Base-by-base conservation (phyloP, 495 filamentous ascomycete species). In the Penicillium subrubescens region DNA sequence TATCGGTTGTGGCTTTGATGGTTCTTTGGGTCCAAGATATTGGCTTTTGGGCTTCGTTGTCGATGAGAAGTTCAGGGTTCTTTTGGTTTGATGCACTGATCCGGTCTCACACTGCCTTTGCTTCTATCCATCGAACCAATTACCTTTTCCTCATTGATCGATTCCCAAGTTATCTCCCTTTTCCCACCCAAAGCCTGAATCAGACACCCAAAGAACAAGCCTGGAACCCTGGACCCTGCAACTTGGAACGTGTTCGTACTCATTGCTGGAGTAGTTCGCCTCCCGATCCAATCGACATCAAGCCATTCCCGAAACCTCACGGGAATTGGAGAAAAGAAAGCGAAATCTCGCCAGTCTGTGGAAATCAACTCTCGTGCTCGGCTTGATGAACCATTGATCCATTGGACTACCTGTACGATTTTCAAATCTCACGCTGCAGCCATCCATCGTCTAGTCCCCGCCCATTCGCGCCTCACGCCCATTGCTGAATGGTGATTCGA, bases 401-500 rank as follows among this genome's bases (percentile, higher is more conserved):
- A 29, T 54, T 54, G 51, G n/a, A 54, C 51, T 70, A 73, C 63
- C 63, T 64, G 64, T 68, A 65, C 61, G 43, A 68, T 71, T 55
- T 71, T 61, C 5, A 10, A 71, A 52, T 66, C 66, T 61, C 50
- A 53, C 67, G 52, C 79, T 81, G 77, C 79, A 81, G 73, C 73
- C 66, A 75, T 58, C 76, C 78, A 72, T 71, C 51, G 59, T 35
- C 62, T 65, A 67, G 68, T 76, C 57, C 75, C 74, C 72, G 70
- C 56, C 58, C 68, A 59, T 52, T 67, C 74, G 33, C 56, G 71
- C 62, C 46, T 58, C 53, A 8, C 35, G 8, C 31, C 56, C 54
- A 61, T 73, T 33, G 35, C 71, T 75, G 72, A 53, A 73, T 75
- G 73, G 68, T 77, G 71, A 79, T 77, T 79, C 73, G 73, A 76